Base-by-base conservation (phyloP, 805 yeast genomes). In the Myxozyma neotropica region DNA sequence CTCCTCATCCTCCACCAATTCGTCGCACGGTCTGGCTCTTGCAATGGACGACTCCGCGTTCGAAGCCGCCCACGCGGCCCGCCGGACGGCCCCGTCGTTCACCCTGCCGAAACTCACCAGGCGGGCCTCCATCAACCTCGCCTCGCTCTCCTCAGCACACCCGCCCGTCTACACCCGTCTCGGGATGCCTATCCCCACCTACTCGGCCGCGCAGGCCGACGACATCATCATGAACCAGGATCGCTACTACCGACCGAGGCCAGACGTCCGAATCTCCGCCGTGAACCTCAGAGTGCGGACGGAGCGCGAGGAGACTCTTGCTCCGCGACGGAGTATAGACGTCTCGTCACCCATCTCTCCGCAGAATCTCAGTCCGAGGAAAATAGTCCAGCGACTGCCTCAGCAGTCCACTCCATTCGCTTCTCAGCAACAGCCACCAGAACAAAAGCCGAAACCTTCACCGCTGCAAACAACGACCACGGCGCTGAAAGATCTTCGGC, bases 81-180 rank as follows among this genome's bases (percentile, higher is more conserved):
- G 38, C 29, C 58, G 53, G 19, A 24, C 17, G 17, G 17, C 43
- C 21, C 12, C 24, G 21, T 19, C 53, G 27, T n/a, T 21, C 38
- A 13, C 53, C 33, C 27, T 29, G 31, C 55, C 55, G 15, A 50
- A 31, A 46, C 45, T 47, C 36, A 17, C 45, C 36, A 48, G 62
- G 17, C 55, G 62, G 21, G 62, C 62, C 12, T 58, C 62, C 38
- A 47, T 58, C 51, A 54, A 42, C 38, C 36, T 53, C 36, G 55
- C 58, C 27, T 39, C 55, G 27, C 55, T 58, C 15, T 21, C 58
- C 26, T 54, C 56, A 21, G 52, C 49, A 3, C 55, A 40, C 8
- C 62, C 47, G 17, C 60, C 60, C 10, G 53, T 40, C 27, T 46
- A 42, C 43, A 19, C 29, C 31, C 42, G 43, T 33, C 24, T 31